Evolutionary conservation across 2,329 filamentous ascomycete species (phyloP).

Genomic region (Colletotrichum tropicale): DNA sequence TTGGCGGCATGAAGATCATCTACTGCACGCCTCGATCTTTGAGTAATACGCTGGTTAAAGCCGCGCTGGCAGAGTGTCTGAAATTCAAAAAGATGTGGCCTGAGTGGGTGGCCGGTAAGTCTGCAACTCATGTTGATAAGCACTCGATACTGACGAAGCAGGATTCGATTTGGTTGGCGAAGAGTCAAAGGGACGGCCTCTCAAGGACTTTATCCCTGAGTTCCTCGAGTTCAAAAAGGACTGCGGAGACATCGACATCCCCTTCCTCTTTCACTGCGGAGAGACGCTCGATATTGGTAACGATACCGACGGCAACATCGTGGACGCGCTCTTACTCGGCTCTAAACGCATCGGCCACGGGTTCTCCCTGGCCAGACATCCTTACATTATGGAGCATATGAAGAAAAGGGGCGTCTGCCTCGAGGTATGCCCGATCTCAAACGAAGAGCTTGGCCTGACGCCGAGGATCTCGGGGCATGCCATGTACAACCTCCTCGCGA

Average conservation of each 20-base stretch:
- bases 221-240: constrained; percentile 60
- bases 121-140: not conserved
- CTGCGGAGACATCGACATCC: constrained; percentile 63
- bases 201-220: constrained; percentile 58
- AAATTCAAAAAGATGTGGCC: constrained; percentile 61
- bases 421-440: constrained; percentile 80
- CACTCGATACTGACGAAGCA: constrained; percentile 27
- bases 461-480: constrained; percentile 68
- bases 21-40: constrained; percentile 74
- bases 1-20: constrained; percentile 72
- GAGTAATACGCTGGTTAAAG: constrained; percentile 45
- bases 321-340: constrained; percentile 69
- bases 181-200: constrained; percentile 64
- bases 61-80: constrained; percentile 65
- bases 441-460: constrained; percentile 75
- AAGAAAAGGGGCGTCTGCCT: constrained; percentile 68
- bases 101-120: constrained; percentile 66
- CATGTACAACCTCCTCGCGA: constrained; percentile 72
- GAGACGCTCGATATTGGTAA: constrained; percentile 73
- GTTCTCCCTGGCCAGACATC: constrained; percentile 71
- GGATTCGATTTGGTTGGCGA: constrained; percentile 76
- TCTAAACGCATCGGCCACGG: constrained; percentile 77
- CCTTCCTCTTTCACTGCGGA: constrained; percentile 78
- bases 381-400: constrained; percentile 69
- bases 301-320: constrained; percentile 69